Evolutionary conservation across 164 flowering plant species (phyloP).

Genomic region (Tetrastigma voinierianum): DNA sequence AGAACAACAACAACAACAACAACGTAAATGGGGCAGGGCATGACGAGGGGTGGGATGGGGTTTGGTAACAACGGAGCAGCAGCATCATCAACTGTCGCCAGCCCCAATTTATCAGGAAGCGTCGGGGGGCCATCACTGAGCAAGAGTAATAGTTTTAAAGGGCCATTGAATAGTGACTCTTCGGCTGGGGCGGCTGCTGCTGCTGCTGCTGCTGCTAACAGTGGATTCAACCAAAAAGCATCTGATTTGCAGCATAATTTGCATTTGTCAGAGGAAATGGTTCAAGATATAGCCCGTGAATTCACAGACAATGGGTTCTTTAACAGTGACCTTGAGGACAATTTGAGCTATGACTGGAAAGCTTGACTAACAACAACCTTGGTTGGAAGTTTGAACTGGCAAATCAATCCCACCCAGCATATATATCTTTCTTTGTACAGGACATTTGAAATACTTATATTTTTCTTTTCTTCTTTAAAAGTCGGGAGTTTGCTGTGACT

Average conservation of each 20-base stretch:
- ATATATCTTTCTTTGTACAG: conserved; percentile 39
- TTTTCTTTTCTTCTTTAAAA: neutral
- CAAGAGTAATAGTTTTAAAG: conserved; percentile 61
- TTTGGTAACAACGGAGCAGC: conserved; percentile 34
- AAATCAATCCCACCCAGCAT: conserved; percentile 2
- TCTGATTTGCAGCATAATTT: conserved; percentile 48
- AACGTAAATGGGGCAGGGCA: conserved; percentile 28
- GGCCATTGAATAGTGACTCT: conserved; percentile 45
- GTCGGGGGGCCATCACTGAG: conserved; percentile 32
- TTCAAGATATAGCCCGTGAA: conserved; percentile 57
- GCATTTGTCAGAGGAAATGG: conserved; percentile 58
- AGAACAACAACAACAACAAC: no score
- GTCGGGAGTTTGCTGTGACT: conserved; percentile 18
- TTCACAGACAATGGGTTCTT: conserved; percentile 65
- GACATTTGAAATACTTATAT: conserved; percentile 21
- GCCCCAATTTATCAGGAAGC: conserved; percentile 25
- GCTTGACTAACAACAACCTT: conserved; percentile 47
- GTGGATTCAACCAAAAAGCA: conserved; percentile 39
- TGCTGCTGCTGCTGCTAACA: no score
- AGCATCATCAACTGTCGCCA: conserved; percentile 18
- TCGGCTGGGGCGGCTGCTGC: conserved; percentile 33
- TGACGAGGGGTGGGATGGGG: conserved; percentile 28
- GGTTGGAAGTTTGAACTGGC: neutral
- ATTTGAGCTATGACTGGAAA: conserved; percentile 60
- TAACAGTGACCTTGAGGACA: conserved; percentile 53